Evolutionary conservation across 2,329 filamentous ascomycete genomes (phyloP).

Genomic region (Apiospora koreana): DNA sequence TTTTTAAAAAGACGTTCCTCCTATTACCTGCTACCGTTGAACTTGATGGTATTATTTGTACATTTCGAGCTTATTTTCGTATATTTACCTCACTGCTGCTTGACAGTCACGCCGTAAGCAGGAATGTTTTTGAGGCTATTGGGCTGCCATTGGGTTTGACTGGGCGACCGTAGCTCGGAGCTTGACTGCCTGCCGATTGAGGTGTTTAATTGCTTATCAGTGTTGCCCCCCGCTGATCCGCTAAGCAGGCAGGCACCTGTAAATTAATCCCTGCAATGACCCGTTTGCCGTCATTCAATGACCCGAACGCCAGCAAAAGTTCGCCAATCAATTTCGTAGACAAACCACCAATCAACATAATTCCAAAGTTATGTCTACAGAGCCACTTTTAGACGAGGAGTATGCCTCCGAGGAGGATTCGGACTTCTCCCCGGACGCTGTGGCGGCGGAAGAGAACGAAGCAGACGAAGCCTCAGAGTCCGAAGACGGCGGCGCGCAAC

Average conservation of each 20-base stretch:
- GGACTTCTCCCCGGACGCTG: constrained; percentile 67
- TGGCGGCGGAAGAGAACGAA: constrained; percentile 41
- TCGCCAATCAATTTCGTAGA: neutral
- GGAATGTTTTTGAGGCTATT: too few relatives aligned
- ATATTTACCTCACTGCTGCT: neutral
- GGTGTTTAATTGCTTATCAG: neutral
- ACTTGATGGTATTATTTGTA: neutral
- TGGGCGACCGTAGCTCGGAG: neutral
- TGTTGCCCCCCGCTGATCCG: neutral
- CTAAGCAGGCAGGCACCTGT: neutral
- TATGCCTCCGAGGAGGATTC: constrained; percentile 74
- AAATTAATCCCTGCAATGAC: neutral
- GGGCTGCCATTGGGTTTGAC: too few relatives aligned
- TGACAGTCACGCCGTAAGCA: neutral
- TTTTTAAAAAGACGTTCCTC: neutral
- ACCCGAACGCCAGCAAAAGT: neutral
- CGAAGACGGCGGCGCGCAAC: constrained; percentile 35
- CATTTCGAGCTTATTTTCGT: too few relatives aligned
- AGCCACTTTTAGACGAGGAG: constrained; percentile 46
- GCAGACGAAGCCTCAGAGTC: constrained; percentile 54
- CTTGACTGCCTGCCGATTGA: neutral
- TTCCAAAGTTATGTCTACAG: constrained; percentile 41
- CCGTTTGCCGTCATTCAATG: neutral
- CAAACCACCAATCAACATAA: constrained; percentile 14
- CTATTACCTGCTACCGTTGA: neutral